A percentile compares a stretch with the other conserved stretches of the same genome.
Evolutionary conservation across 2,329 filamentous ascomycete species (phyloP).

Genomic region (Graphilbum ipis-grandicollis): DNA sequence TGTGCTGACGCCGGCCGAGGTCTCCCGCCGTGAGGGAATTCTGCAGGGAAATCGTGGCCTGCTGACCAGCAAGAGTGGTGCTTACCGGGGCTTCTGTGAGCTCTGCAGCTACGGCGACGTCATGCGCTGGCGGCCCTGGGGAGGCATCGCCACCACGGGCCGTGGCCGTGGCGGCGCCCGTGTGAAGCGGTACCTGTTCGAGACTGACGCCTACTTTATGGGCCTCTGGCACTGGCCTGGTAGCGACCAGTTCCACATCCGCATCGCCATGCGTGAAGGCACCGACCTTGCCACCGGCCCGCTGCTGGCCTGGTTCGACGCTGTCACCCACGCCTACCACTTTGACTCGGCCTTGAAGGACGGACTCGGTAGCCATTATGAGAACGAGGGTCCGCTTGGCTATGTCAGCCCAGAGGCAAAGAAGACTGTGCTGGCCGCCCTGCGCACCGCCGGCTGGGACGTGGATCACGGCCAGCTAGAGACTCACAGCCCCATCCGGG

Average conservation of each 20-base stretch:
- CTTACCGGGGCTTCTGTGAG: conserved; percentile 16
- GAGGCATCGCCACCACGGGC: too few species aligned
- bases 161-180: too few species aligned
- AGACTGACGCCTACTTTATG: conserved; percentile 40
- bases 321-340: conserved; percentile 22
- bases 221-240: conserved; percentile 30
- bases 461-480: conserved; percentile 46
- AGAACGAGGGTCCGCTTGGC: conserved; percentile 19
- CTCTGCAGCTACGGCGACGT: conserved; percentile 23
- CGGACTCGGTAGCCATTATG: conserved; percentile 18
- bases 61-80: conserved; percentile 20
- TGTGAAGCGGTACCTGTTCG: conserved; percentile 18
- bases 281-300: conserved; percentile 18
- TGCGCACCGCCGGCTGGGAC: conserved; percentile 44
- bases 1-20: conserved; percentile 46
- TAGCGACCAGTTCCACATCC: conserved; percentile 33
- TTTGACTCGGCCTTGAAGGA: conserved; percentile 19
- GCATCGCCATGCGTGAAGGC: conserved; percentile 39
- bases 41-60: conserved; percentile 34
- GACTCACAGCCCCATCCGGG: conserved; percentile 34
- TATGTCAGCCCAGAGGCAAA: conserved; percentile 26
- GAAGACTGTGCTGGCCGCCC: conserved; percentile 17
- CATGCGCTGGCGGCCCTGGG: conserved; percentile 14
- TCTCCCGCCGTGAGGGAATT: conserved; percentile 47
- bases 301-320: conserved; percentile 21